phyloP scores from a whole-genome alignment of 1,284 basidiomycete genomes.

The Gastroboletus turbinatus region DNA sequence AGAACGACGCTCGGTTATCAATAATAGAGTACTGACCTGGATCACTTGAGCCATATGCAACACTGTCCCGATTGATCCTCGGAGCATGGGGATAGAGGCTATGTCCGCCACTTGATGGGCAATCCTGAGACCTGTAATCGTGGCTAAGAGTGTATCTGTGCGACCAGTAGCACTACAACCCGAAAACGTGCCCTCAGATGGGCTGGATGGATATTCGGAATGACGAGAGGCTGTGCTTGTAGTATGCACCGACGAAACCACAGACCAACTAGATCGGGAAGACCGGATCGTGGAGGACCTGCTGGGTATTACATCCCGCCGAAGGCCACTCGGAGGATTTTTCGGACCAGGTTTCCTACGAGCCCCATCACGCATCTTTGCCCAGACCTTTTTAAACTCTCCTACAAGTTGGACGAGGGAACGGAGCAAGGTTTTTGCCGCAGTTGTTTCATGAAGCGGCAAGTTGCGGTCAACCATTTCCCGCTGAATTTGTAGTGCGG shows the following conservation, averaged over 20 bases:
- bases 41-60: slow-evolving; percentile 11
- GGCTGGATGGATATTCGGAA: neutral
- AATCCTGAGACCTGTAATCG: slow-evolving; percentile 12
- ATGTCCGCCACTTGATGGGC: slow-evolving; percentile 15
- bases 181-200: neutral
- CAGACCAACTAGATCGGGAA: neutral
- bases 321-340: neutral
- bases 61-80: slow-evolving; percentile 12
- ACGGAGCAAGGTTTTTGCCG: slow-evolving; percentile 15
- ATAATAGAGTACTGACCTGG: slow-evolving; percentile 6
- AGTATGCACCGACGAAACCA: neutral
- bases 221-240: neutral
- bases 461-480: slow-evolving; percentile 22
- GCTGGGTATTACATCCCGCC: neutral
- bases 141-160: neutral
- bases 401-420: neutral
- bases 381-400: slow-evolving; percentile 9
- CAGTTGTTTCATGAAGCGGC: slow-evolving; percentile 14
- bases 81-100: slow-evolving; percentile 2
- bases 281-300: neutral
- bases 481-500: slow-evolving; percentile 15
- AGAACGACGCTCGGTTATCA: neutral
- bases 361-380: neutral
- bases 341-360: neutral
- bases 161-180: slow-evolving; percentile 2